phyloP scores from a whole-genome alignment of 129 eudicot species.

The Scalesia atractyloides region DNA sequence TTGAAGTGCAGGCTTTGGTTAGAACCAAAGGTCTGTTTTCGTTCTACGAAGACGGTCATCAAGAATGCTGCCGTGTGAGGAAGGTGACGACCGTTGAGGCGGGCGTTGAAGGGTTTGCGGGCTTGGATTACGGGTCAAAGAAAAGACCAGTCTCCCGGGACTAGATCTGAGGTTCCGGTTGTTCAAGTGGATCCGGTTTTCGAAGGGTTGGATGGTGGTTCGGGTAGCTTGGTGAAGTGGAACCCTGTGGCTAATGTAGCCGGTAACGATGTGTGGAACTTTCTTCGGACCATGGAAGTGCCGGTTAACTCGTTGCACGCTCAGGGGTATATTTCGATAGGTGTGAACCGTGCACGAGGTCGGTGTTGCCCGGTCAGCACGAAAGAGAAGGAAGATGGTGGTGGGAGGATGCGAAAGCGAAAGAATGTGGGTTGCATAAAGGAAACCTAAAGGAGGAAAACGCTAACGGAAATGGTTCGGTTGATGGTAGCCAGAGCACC shows the following conservation, averaged over 20 bases:
- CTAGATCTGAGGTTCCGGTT: conserved; percentile 87
- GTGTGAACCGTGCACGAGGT: conserved; percentile 99
- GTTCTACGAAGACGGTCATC: conserved; percentile 96
- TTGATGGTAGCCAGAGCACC: conserved; percentile 39
- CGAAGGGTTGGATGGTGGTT: conserved; percentile 92
- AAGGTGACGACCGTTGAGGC: conserved; percentile 88
- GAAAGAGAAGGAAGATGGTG: conserved; percentile 99
- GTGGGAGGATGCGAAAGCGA: conserved; percentile 99
- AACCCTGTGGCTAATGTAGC: conserved; percentile 92
- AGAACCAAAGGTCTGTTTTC: conserved; percentile 89
- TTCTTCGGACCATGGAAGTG: conserved; percentile 82
- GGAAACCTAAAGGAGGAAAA: conserved; percentile 80
- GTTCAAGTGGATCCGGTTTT: conserved; percentile 94
- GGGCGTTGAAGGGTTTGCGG: conserved; percentile 87
- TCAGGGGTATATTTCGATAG: conserved; percentile 90
- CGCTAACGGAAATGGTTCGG: conserved; percentile 43
- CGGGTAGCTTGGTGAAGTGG: conserved; percentile 95
- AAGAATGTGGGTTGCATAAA: conserved; percentile 97
- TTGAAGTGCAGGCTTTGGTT: conserved; percentile 86
- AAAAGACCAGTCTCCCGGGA: conserved; percentile 98
- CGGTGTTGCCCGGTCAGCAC: conserved; percentile 93
- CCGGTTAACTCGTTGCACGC: conserved; percentile 90
- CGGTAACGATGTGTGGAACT: conserved; percentile 80
- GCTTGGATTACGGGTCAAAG: conserved; percentile 99
- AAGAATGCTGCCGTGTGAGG: conserved; percentile 97